phyloP scores from a whole-genome alignment of 441 rosid species.

The Corymbia calophylla region DNA sequence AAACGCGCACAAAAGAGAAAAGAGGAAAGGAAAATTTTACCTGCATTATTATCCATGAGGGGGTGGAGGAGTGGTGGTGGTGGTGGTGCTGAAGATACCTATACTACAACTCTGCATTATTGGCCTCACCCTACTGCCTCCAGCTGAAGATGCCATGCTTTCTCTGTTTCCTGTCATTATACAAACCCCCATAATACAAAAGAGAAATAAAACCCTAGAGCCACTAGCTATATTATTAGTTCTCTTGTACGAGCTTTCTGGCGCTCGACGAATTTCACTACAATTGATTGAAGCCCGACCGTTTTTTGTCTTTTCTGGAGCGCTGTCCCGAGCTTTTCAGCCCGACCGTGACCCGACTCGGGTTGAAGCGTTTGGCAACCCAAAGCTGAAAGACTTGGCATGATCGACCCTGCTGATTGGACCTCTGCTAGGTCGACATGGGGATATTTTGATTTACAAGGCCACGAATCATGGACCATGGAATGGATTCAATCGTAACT shows the following conservation, averaged over 20 bases:
- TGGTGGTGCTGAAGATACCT: neutral
- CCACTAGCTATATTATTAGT: neutral
- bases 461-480: neutral
- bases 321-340: neutral
- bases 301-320: neutral
- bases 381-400: neutral
- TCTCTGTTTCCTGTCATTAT: neutral
- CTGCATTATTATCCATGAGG: neutral
- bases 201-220: neutral
- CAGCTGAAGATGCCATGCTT: neutral
- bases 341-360: neutral
- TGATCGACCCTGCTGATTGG: neutral
- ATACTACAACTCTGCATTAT: neutral
- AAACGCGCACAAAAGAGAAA: neutral
- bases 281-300: neutral
- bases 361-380: neutral
- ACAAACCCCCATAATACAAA: neutral
- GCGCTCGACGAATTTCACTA: neutral
- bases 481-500: neutral
- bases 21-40: neutral
- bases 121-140: neutral
- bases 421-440: neutral
- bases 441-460: neutral
- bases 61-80: neutral
- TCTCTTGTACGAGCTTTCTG: neutral